Evolutionary conservation across 1,139 yeast genomes (phyloP).

Genomic region (Kazachstania sp.): DNA sequence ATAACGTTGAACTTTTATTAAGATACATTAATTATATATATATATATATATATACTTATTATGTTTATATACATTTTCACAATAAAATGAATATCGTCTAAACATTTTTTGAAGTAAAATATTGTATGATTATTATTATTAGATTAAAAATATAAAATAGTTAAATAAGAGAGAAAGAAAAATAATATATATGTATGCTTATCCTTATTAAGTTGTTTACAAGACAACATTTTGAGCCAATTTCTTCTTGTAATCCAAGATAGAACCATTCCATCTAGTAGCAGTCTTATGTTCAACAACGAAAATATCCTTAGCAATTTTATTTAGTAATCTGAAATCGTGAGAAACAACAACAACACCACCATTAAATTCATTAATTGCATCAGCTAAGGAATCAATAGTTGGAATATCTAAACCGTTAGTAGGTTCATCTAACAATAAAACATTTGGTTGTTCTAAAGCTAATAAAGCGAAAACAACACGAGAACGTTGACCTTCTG

Average conservation of each 20-base stretch:
- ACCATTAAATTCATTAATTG: conserved; percentile 88
- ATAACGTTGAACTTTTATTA: neutral
- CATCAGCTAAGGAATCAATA: conserved; percentile 94
- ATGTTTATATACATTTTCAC: no score
- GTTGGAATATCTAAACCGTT: conserved; percentile 98
- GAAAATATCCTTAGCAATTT: conserved; percentile 93
- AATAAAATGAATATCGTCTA: no score
- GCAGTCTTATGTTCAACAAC: conserved; percentile 94
- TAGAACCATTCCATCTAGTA: conserved; percentile 90
- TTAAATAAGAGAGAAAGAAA: neutral
- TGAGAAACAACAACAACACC: conserved; percentile 98
- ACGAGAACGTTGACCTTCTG: conserved; percentile 99
- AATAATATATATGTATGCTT: neutral
- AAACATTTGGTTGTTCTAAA: conserved; percentile 87
- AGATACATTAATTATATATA: no score
- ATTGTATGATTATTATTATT: no score
- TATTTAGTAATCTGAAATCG: conserved; percentile 96
- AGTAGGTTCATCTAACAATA: conserved; percentile 97
- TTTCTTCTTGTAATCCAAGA: conserved; percentile 85
- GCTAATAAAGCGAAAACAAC: conserved; percentile 96
- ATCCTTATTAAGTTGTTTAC: conserved; percentile 29
- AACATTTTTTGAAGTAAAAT: no score
- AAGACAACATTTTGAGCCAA: conserved; percentile 82
- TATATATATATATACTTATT: neutral
- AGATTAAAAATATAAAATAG: neutral